Evolutionary conservation across 2,329 filamentous ascomycete species (phyloP).

Genomic region (Venturia asperata): DNA sequence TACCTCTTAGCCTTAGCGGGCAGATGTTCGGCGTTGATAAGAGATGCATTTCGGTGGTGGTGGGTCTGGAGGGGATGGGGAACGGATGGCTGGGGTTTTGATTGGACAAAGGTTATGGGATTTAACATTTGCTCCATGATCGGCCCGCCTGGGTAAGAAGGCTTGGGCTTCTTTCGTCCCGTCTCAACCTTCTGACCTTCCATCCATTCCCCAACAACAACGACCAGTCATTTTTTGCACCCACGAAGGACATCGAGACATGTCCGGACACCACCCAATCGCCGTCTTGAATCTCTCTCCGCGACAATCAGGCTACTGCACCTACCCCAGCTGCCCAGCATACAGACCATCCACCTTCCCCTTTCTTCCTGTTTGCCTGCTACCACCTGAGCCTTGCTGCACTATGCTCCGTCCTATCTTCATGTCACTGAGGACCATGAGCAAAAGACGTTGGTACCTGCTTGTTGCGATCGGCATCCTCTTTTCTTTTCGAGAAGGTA

Average conservation of each 20-base stretch:
- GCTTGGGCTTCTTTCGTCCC: too few relatives aligned
- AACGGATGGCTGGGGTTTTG: too few relatives aligned
- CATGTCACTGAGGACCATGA: not conserved
- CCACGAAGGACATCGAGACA: not conserved
- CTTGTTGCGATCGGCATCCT: not conserved
- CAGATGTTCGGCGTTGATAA: too few relatives aligned
- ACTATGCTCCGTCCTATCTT: not conserved
- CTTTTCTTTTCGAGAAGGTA: not conserved
- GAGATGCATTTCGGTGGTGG: too few relatives aligned
- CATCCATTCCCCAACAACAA: not conserved
- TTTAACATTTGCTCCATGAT: too few relatives aligned
- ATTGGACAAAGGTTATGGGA: too few relatives aligned
- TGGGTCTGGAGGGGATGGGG: too few relatives aligned
- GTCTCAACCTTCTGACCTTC: not conserved
- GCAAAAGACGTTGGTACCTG: not conserved
- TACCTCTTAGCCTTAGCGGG: too few relatives aligned
- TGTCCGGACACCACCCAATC: not conserved
- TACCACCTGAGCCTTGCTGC: not conserved
- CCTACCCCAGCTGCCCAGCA: not conserved
- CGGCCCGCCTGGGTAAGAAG: too few relatives aligned
- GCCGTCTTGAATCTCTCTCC: not conserved
- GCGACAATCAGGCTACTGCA: not conserved
- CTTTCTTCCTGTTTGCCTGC: not conserved
- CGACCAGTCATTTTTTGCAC: not conserved
- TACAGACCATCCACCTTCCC: not conserved